phyloP scores from a whole-genome alignment of 257 asterid species.

The Solanum bulbocastanum region DNA sequence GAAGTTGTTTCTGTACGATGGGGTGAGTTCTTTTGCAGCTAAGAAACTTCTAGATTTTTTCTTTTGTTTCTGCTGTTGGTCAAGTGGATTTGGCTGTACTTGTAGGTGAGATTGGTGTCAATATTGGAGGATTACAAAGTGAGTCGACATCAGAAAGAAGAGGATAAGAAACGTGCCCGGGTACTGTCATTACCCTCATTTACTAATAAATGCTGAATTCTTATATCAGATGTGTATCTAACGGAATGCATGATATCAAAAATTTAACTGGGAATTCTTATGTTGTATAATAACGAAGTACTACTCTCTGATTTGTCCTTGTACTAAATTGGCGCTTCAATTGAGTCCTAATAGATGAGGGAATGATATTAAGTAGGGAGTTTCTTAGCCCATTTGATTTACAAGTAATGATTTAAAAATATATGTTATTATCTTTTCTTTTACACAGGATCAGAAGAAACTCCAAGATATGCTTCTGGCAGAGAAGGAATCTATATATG shows the following conservation, averaged over 20 bases:
- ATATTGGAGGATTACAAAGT: slow-evolving; percentile 80
- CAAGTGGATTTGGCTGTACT: neutral
- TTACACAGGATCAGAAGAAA: slow-evolving; percentile 75
- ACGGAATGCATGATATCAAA: neutral
- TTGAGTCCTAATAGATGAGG: neutral
- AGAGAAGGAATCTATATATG: slow-evolving; percentile 77
- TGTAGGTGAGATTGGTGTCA: slow-evolving; percentile 80
- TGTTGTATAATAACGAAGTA: neutral
- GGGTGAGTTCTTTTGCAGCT: slow-evolving; percentile 43
- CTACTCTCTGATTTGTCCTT: neutral
- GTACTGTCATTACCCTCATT: slow-evolving; percentile 21
- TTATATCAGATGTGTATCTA: neutral
- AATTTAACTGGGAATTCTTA: neutral
- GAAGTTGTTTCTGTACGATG: slow-evolving; percentile 76
- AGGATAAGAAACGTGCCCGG: slow-evolving; percentile 71
- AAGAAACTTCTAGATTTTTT: neutral
- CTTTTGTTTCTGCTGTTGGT: neutral
- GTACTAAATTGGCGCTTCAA: neutral
- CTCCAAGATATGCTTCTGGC: slow-evolving; percentile 71
- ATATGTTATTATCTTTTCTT: neutral
- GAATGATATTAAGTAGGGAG: neutral
- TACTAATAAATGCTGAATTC: neutral
- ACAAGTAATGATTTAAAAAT: neutral
- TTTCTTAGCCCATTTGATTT: neutral
- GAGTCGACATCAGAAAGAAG: slow-evolving; percentile 71